Base-by-base conservation (phyloP, 352 stramenopile species). In the Globisporangium polare region DNA sequence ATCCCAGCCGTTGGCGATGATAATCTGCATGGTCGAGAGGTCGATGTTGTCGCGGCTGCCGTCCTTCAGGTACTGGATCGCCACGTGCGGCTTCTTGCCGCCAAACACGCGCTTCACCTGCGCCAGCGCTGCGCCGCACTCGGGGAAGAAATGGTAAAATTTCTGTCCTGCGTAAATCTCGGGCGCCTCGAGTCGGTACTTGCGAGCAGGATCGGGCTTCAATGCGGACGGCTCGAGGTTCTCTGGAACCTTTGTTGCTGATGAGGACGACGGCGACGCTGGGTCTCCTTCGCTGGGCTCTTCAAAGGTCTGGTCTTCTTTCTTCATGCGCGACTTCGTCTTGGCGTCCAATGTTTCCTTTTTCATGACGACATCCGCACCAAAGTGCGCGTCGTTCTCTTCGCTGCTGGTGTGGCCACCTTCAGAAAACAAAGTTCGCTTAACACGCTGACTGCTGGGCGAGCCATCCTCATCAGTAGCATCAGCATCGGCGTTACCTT, bases 1-100 rank as follows among this genome's bases (percentile, higher is more conserved):
- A 37, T 90, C 69, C 77, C 82, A 93, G 41, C 86, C 86, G 54
- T 95, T 95, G 37, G 86, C 86, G 18, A 95, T 66, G 15, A 95
- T 60, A 20, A 95, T 84, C 57, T 94, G 79, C 73, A 92, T 83
- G 0, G 78, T 89, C 4, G 77, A 64, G 22, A 88, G 39, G 49
- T 93, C 79, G 6, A 93, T 60, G 37, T 73, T 78, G 35, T 89
- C 80, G 27, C 73, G 73, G 1, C 71, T 75, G 6, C 74, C 74
- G 53, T 90, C 77, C 2, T 73, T 70, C n/a, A 79, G 2, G 57
- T 93, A 95, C 27, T 83, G 72, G 24, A 95, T 71, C 17, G 69
- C 66, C 13, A 87, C 83, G 35, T 89, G 79, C 1, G 83, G 83
- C 53, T 95, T 95, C 70, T 93, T 95, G 3, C 82, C 82, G 15